These are phyloP conservation scores for Fusarium sp. DNA, from an alignment of 2,329 filamentous ascomycete genomes.

Conservation along the genomic window DNA sequence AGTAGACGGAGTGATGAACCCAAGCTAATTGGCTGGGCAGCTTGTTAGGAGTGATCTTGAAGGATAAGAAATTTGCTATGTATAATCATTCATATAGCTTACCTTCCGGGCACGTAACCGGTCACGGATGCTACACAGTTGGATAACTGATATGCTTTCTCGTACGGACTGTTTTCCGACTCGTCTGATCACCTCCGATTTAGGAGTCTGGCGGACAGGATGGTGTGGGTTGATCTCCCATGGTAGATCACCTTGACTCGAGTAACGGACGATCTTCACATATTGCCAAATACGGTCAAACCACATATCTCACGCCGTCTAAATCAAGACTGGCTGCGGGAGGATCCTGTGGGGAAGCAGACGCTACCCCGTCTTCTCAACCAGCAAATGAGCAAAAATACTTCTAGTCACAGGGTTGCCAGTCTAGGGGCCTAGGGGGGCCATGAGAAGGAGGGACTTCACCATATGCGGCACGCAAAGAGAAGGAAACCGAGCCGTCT, in stretches of 20 bases:
- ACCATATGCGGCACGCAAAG: conserved; percentile 20
- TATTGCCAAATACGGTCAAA: conserved; percentile 23
- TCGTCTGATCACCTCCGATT: conserved; percentile 11
- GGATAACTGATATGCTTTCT: too few species aligned
- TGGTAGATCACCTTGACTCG: conserved; percentile 38
- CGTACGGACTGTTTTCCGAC: too few species aligned
- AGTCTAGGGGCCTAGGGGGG: conserved; percentile 31
- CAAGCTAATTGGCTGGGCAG: not conserved
- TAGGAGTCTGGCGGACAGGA: conserved; percentile 24
- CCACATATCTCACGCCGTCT: conserved; percentile 15
- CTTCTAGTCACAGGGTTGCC: conserved; percentile 39
- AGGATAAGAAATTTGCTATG: conserved; percentile 11
- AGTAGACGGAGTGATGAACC: conserved; percentile 7
- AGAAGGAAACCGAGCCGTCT: conserved; percentile 39
- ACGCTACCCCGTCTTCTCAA: conserved; percentile 45
- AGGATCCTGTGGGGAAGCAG: conserved; percentile 47
- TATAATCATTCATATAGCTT: conserved; percentile 7
- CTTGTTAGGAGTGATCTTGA: not conserved
- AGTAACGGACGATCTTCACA: conserved; percentile 32
- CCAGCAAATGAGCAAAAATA: conserved; percentile 39
- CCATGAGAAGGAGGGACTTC: conserved; percentile 36
- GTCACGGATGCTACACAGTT: too few species aligned
- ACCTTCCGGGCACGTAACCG: conserved; percentile 2
- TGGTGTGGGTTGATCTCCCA: conserved; percentile 27
- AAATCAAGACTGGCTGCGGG: conserved; percentile 26